Evolutionary conservation across 2,329 filamentous ascomycete genomes (phyloP).

Genomic region (Beauveria australis): DNA sequence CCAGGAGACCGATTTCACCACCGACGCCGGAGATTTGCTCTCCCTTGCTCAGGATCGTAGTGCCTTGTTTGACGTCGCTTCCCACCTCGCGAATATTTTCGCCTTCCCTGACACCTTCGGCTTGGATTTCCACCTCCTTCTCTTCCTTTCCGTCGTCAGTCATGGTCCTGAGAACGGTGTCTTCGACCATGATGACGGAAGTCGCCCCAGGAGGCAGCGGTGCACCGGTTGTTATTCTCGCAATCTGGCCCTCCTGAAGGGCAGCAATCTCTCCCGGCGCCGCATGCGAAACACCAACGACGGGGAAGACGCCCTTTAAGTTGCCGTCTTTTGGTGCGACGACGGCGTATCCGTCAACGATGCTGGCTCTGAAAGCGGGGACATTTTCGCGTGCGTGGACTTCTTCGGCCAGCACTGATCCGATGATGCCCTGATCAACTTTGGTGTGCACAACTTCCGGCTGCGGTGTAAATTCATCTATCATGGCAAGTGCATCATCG

Average conservation of each 20-base stretch:
- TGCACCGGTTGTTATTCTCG: slow-evolving; percentile 89
- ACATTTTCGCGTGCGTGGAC: slow-evolving; percentile 75
- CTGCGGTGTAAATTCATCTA: slow-evolving; percentile 63
- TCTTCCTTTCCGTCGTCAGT: slow-evolving; percentile 80
- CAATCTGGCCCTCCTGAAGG: slow-evolving; percentile 66
- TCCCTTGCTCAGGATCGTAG: slow-evolving; percentile 64
- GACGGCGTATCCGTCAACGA: slow-evolving; percentile 92
- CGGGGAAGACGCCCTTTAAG: slow-evolving; percentile 75
- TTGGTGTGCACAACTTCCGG: slow-evolving; percentile 48
- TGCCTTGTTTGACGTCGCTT: slow-evolving; percentile 68
- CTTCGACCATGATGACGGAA: slow-evolving; percentile 87
- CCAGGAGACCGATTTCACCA: slow-evolving; percentile 84
- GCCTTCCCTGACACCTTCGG: slow-evolving; percentile 61
- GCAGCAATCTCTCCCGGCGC: slow-evolving; percentile 58
- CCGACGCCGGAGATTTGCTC: slow-evolving; percentile 80
- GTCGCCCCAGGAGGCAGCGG: slow-evolving; percentile 83
- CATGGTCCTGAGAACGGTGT: slow-evolving; percentile 67
- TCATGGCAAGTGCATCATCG: slow-evolving; percentile 65
- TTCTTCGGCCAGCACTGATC: slow-evolving; percentile 73
- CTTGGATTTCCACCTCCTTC: slow-evolving; percentile 77
- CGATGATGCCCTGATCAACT: slow-evolving; percentile 60
- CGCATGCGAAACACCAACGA: slow-evolving; percentile 80
- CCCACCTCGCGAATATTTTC: slow-evolving; percentile 91
- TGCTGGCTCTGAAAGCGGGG: slow-evolving; percentile 89
- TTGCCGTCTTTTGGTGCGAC: slow-evolving; percentile 55